A percentile compares a stretch with the other conserved stretches of the same genome.
These are phyloP conservation scores for Erythrobasidium hasegawianum DNA, from an alignment of 1,284 basidiomycete genomes.

Conservation along the genomic window DNA sequence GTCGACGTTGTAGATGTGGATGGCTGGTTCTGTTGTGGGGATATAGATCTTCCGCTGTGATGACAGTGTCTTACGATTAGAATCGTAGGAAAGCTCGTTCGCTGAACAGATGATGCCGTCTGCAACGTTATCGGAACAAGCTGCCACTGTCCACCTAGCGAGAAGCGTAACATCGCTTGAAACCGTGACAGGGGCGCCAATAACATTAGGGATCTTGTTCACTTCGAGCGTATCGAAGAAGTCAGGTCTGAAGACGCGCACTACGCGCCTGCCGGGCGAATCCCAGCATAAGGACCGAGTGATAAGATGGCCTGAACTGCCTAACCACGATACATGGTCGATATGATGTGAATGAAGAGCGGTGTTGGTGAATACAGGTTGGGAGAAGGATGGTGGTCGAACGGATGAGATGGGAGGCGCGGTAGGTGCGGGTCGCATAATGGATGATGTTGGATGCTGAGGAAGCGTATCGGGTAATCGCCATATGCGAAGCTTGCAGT, in stretches of 20 bases:
- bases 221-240: constrained; percentile 24
- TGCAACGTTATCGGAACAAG: constrained; percentile 15
- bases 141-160: constrained; percentile 20
- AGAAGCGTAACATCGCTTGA: constrained; percentile 11
- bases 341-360: constrained; percentile 33
- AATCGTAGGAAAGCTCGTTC: constrained; percentile 5
- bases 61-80: background rate
- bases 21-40: constrained; percentile 21
- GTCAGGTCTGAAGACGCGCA: constrained; percentile 17
- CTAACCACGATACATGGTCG: constrained; percentile 30
- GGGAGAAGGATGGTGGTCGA: constrained; percentile 16
- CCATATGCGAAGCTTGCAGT: constrained; percentile 34
- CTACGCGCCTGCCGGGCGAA: constrained; percentile 20
- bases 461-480: constrained; percentile 18
- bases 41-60: constrained; percentile 10
- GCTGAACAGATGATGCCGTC: constrained; percentile 17
- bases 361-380: constrained; percentile 19
- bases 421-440: constrained; percentile 3
- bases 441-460: background rate
- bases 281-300: constrained; percentile 25
- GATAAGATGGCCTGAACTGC: constrained; percentile 6
- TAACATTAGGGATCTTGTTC: constrained; percentile 1
- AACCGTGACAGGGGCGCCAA: constrained; percentile 12
- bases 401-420: constrained; percentile 8
- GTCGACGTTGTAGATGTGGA: constrained; percentile 19